Base-by-base conservation (phyloP, 345 rosid genomes). In the Lepidium aucheri region DNA sequence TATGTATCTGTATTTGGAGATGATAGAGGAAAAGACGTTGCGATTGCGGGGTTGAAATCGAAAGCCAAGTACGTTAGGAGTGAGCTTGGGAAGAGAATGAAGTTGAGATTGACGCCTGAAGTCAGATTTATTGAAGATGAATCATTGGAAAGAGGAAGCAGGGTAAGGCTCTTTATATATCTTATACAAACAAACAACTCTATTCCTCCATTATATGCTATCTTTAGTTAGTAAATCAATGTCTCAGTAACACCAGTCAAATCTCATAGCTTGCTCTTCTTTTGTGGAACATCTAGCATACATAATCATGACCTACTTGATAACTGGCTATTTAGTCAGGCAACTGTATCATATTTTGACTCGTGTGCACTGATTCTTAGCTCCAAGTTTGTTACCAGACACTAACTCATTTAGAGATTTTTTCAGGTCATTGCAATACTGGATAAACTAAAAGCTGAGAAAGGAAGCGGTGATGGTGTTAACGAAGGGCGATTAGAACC, bases 1-100 rank as follows among this genome's bases (percentile, higher is more conserved):
- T 93, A 82, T 75, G 89, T 93, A 14, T 93, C 98, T 8, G 98
- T 90, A 56, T 93, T 88, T 63, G 98, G 98, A 3, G 97, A 93
- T 64, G 98, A 93, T 55, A 84, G 96, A 77, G 98, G 98, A 57
- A 90, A 80, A 80, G 96, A 90, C 20, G 82, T 87, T 64, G 98
- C 96, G 0, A 72, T 90, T 65, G 90, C 94, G 11, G 97, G 97
- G 39, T 77, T 93, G 76, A 88, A 88, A 65, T 72, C 98, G 3
- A 90, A 93, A 72, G 84, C 87, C 33, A 90, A 84, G 45, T 90
- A 93, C 26, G 94, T 88, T 53, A 84, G 98, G 39, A 63, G 91
- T 42, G 71, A 79, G 77, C 75, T 93, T 63, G 98, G 97, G 65
- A 85, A 80, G 74, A 84, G 97, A 6, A 93, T 93, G 92, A 93